These are phyloP conservation scores for Boletales sp. DNA, from an alignment of 768 basidiomycete species.

Conservation along the genomic window DNA sequence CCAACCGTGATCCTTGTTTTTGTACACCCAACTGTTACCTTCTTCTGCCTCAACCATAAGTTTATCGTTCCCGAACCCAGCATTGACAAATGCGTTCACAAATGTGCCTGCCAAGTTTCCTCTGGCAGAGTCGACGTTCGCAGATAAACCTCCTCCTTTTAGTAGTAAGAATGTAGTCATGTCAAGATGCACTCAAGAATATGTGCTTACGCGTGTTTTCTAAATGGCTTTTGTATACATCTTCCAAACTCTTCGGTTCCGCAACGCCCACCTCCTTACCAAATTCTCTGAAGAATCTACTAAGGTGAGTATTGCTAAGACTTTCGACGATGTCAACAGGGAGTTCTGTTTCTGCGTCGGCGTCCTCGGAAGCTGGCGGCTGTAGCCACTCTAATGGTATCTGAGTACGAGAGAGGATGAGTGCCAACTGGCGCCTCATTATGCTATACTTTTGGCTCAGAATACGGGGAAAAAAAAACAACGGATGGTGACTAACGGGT, in stretches of 20 bases:
- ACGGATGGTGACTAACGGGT: conserved; percentile 55
- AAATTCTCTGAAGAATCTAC: conserved; percentile 81
- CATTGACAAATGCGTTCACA: conserved; percentile 98
- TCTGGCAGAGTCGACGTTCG: conserved; percentile 88
- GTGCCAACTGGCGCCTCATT: conserved; percentile 95
- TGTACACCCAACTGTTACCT: conserved; percentile 98
- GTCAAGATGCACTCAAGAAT: background rate
- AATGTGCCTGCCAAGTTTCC: conserved; percentile 96
- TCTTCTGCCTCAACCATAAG: conserved; percentile 96
- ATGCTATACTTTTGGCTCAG: conserved; percentile 39
- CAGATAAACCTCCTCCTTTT: conserved; percentile 59
- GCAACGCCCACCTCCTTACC: conserved; percentile 90
- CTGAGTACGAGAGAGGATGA: conserved; percentile 89
- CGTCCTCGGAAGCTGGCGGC: conserved; percentile 44
- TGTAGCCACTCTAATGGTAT: conserved; percentile 89
- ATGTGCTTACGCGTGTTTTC: conserved; percentile 75
- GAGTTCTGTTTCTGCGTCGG: conserved; percentile 61
- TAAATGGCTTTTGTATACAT: conserved; percentile 95
- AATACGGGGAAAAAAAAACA: background rate
- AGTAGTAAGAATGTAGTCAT: background rate
- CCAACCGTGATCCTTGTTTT: conserved; percentile 97
- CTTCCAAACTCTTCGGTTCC: conserved; percentile 90
- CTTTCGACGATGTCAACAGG: conserved; percentile 83
- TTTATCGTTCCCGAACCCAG: conserved; percentile 98
- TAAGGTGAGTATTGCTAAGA: conserved; percentile 82